Base-by-base conservation (phyloP, 768 basidiomycete genomes). In the Cystoderma amianthinum region DNA sequence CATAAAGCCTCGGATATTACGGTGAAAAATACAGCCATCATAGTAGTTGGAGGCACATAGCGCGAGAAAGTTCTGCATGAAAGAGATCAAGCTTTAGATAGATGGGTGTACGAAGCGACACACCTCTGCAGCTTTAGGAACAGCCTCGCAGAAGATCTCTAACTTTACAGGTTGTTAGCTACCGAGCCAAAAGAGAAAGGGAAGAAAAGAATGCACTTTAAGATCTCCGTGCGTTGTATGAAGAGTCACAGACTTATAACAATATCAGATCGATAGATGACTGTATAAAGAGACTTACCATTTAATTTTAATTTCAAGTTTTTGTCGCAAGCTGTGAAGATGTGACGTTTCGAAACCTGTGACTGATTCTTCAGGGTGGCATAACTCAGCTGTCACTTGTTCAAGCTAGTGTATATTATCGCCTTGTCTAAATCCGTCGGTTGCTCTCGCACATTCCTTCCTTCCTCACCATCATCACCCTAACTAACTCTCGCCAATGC, bases 1-100 rank as follows among this genome's bases (percentile, higher is more conserved):
- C 86, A 99, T 99, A 67, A 99, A 99, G 16, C 82, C 84, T 51
- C 82, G 91, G 69, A 99, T 97, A 58, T 91, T 98, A 32, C 93
- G 77, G 59, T 97, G 94, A 56, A 94, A 97, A 13, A 93, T 61
- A 53, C 81, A 88, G 41, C 72, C 71, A 59, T 96, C 76, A 61
- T 89, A 98, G 53, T 82, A 84, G 21, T 82, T 84, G 5, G 91
- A 85, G 13, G 92, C 96, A 55, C 90, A 93, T 11, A 98, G 72
- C 1, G 92, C 94, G 11, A 99, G 71, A 56, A 98, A 99, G 62
- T 98, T 99, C 93, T 96, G 52, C 16, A 30, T 40, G 41, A 46
- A 30, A 38, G 44, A 44, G 25, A 46, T 44, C 45, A 38, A 22
- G 32, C 38, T 21, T 36, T 38, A 42, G 44, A 39, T n/a, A n/a